Evolutionary conservation across 73 alveolate species (phyloP).

Genomic region (Stentor coeruleus): DNA sequence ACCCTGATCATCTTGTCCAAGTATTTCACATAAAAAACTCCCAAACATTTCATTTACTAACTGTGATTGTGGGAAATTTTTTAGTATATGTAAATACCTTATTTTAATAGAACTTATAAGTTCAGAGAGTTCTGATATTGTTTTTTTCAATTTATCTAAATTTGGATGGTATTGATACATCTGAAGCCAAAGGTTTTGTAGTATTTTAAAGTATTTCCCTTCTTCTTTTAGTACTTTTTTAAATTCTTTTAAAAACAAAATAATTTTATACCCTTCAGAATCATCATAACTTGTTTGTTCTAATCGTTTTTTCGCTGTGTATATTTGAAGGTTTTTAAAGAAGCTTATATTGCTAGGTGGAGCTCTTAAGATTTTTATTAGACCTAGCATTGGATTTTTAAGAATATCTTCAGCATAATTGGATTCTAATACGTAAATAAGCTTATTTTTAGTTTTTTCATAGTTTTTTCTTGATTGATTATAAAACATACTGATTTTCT

Average conservation of each 20-base stretch:
- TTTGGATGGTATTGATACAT: too few species aligned
- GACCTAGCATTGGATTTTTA: neutral
- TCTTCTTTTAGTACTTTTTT: neutral
- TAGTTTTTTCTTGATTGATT: neutral
- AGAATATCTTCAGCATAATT: too few species aligned
- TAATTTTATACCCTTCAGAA: neutral
- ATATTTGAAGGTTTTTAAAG: neutral
- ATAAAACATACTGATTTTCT: too few species aligned
- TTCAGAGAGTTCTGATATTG: neutral
- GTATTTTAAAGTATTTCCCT: neutral
- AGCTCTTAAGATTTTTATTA: too few species aligned
- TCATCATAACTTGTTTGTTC: neutral
- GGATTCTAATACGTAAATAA: neutral
- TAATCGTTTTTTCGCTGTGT: neutral
- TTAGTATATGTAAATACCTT: neutral
- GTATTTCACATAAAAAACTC: neutral
- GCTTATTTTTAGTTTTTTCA: neutral
- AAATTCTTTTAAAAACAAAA: too few species aligned
- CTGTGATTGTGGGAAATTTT: neutral
- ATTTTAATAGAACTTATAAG: too few species aligned
- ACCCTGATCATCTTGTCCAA: neutral
- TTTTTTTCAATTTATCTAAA: neutral
- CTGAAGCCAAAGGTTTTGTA: neutral
- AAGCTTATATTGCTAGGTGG: neutral
- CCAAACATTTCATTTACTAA: neutral